A percentile compares a stretch with the other conserved stretches of the same genome.
Conservation (phyloP, 2,329 filamentous ascomycete genomes). For the Beauveria sp. region DNA sequence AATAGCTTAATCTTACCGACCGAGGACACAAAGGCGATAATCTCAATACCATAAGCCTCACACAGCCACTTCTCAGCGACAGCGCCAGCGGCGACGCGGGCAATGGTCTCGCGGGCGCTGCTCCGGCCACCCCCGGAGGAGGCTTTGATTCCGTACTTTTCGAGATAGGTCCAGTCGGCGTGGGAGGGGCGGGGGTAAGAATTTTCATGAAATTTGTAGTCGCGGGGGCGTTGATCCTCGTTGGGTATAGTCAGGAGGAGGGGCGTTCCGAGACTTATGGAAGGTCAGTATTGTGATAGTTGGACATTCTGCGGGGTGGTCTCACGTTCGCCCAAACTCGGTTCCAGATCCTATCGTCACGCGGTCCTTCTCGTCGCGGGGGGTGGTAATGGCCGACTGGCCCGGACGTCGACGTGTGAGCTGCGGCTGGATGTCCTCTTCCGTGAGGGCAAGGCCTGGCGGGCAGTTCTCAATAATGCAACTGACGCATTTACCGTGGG, state of each 20-base stretch:
- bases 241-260: conserved; percentile 84
- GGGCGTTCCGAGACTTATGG: conserved; percentile 64
- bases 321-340: conserved; percentile 70
- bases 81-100: conserved; percentile 81
- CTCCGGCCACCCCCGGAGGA: conserved; percentile 83
- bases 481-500: conserved; percentile 86
- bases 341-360: conserved; percentile 91
- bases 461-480: conserved; percentile 93
- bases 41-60: conserved; percentile 77
- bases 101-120: conserved; percentile 92
- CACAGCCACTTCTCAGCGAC: conserved; percentile 89
- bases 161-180: conserved; percentile 93
- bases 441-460: conserved; percentile 76
- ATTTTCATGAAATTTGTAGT: conserved; percentile 59
- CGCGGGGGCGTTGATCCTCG: conserved; percentile 85
- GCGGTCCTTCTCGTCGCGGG: conserved; percentile 83
- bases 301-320: not conserved
- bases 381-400: conserved; percentile 84
- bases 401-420: conserved; percentile 86
- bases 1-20: conserved; percentile 54
- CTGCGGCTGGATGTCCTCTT: conserved; percentile 87
- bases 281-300: not conserved
- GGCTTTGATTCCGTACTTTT: conserved; percentile 95
- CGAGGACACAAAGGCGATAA: conserved; percentile 82
- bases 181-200: conserved; percentile 80